A percentile compares a stretch with the other conserved stretches of the same genome.
Conservation (phyloP, 768 basidiomycete genomes). For the Pleurotus sapidus region DNA sequence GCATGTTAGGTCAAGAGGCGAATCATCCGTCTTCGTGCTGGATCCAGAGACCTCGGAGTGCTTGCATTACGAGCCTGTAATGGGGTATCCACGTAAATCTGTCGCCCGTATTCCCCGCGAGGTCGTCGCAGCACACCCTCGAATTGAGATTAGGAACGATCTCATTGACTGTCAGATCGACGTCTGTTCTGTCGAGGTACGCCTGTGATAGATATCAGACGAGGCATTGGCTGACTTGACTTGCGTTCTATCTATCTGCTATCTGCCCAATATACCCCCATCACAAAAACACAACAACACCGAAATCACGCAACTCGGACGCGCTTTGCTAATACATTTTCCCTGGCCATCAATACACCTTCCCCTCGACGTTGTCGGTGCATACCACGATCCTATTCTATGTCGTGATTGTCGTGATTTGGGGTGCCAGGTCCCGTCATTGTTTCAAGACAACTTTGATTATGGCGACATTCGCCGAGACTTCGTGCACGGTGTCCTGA, state of each 20-base stretch:
- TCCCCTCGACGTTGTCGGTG: too few species aligned
- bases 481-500: conserved; percentile 92
- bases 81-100: conserved; percentile 64
- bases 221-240: background rate
- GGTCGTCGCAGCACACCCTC: conserved; percentile 65
- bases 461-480: conserved; percentile 89
- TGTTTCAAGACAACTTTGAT: conserved; percentile 99
- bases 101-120: conserved; percentile 74
- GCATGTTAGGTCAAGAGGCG: conserved; percentile 56
- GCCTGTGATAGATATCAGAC: conserved; percentile 11
- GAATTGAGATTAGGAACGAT: conserved; percentile 86
- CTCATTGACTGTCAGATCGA: conserved; percentile 88
- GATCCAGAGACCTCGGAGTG: conserved; percentile 77
- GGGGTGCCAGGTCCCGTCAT: conserved; percentile 74
- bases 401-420: background rate
- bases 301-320: too few species aligned
- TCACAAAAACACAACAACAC: too few species aligned
- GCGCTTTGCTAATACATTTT: too few species aligned
- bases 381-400: too few species aligned
- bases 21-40: conserved; percentile 76
- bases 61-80: conserved; percentile 79
- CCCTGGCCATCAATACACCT: too few species aligned
- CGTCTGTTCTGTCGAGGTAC: conserved; percentile 89
- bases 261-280: too few species aligned
- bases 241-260: background rate